Evolutionary conservation across 2,329 filamentous ascomycete genomes (phyloP).

Genomic region (Huntiella decipiens): DNA sequence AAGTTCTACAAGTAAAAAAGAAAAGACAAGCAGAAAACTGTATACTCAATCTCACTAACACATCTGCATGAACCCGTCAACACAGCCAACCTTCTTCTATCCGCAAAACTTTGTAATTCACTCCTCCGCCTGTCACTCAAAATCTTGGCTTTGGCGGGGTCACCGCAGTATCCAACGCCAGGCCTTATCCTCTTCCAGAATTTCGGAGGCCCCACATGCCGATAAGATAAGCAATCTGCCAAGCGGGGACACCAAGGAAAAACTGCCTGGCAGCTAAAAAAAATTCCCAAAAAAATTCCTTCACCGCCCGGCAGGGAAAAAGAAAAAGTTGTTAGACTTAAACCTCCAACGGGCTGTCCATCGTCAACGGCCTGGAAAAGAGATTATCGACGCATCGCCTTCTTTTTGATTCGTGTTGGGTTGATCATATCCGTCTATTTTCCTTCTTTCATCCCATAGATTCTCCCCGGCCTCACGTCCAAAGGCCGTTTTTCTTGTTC

Average conservation of each 20-base stretch:
- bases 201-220: not conserved
- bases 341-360: not conserved
- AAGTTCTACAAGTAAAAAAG: not conserved
- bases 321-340: no score
- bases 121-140: not conserved
- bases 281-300: slow-evolving; percentile 6
- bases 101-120: not conserved
- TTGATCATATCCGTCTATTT: not conserved
- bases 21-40: not conserved
- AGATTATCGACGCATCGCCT: no score
- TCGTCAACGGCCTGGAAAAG: no score
- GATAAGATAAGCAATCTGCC: slow-evolving; percentile 15
- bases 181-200: not conserved
- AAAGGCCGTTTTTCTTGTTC: no score
- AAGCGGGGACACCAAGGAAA: slow-evolving; percentile 11
- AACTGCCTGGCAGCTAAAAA: slow-evolving; percentile 7
- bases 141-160: slow-evolving; percentile 1
- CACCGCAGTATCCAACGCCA: not conserved
- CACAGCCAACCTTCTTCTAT: not conserved
- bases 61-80: not conserved
- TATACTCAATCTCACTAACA: not conserved
- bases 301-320: not conserved
- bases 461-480: no score
- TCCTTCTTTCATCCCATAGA: slow-evolving; percentile 2
- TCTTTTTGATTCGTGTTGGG: not conserved